Conservation (phyloP, 2,329 filamentous ascomycete species). For the Aurifilum marmelostoma region DNA sequence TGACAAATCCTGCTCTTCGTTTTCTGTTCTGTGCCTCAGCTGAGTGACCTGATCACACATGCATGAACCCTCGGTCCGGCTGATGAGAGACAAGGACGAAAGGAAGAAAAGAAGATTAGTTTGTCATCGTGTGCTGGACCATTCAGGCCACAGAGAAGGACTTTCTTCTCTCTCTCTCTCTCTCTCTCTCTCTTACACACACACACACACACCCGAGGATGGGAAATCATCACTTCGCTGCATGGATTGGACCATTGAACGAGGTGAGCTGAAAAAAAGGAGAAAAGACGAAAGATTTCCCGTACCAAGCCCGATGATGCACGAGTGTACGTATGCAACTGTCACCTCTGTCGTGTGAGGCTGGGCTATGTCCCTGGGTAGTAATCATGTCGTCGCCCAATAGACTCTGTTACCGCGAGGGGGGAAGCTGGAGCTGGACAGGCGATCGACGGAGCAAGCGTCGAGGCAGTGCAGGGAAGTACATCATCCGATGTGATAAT, state of each 20-base stretch:
- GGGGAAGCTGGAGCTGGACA: neutral
- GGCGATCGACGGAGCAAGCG: neutral
- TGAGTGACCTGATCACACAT: neutral
- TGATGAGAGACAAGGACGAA: neutral
- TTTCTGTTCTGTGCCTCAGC: neutral
- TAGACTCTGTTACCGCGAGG: neutral
- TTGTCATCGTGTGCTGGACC: neutral
- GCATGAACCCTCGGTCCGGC: neutral
- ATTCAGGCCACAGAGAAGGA: neutral
- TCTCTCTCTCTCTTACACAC: neutral
- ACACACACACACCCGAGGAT: neutral
- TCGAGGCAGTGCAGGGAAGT: neutral
- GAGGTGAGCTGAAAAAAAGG: neutral
- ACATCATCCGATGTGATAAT: neutral
- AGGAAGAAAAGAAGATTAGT: neutral
- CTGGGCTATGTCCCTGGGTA: neutral
- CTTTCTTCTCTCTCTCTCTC: neutral
- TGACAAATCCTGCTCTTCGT: neutral
- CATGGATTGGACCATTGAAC: neutral
- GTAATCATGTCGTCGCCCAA: neutral
- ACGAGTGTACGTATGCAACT: neutral
- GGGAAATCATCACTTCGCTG: neutral
- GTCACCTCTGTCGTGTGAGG: neutral
- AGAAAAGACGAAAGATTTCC: neutral
- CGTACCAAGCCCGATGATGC: neutral